Base-by-base conservation (phyloP, 23 red algal genomes). In the Gracilaria caudata region DNA sequence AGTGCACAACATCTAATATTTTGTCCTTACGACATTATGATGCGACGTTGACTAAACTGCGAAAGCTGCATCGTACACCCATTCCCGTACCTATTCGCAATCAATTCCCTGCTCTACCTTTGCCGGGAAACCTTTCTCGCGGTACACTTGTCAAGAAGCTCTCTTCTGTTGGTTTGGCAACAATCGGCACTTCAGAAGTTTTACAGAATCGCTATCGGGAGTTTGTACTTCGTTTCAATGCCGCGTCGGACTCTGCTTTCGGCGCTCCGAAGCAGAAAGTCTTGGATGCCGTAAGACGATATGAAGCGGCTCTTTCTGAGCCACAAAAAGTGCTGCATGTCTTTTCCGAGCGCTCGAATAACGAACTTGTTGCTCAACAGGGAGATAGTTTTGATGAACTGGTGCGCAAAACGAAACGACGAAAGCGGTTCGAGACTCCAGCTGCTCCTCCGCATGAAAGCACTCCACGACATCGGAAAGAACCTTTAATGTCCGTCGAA, bases 181-280 rank as follows among this genome's bases (percentile, higher is more conserved):
- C 82, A 19, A 55, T 7, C 47, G 82, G 82, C 7, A 53, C 21
- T n/a, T 23, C 47, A 3, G 65, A 73, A 46, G 44, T 12, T 26
- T 46, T 86, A 8, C 25, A 61, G 9, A 53, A 46, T 33, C 40
- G 82, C 1, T 64, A 86, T 40, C 63, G 65, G 29, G 82, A 86
- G 29, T 72, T 53, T 59, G 82, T 86, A 1, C 61, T 86, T 51
- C 82, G 82, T 30, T 43, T 49, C 44, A 86, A 86, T 45, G 82
- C 82, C 41, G 66, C 63, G 16, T 49, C 66, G 23, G 82, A 86
- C 45, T 71, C 82, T 30, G 82, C 39, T 30, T 32, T 43, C 13
- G 60, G 64, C 28, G 38, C 47, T 51, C 49, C 82, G 23, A 68
- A 68, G 29, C 30, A 68, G 16, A 46, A 53, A 39, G 35, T 86